phyloP scores from a whole-genome alignment of 1,284 basidiomycete genomes.

The Ceratobasidium sp. region DNA sequence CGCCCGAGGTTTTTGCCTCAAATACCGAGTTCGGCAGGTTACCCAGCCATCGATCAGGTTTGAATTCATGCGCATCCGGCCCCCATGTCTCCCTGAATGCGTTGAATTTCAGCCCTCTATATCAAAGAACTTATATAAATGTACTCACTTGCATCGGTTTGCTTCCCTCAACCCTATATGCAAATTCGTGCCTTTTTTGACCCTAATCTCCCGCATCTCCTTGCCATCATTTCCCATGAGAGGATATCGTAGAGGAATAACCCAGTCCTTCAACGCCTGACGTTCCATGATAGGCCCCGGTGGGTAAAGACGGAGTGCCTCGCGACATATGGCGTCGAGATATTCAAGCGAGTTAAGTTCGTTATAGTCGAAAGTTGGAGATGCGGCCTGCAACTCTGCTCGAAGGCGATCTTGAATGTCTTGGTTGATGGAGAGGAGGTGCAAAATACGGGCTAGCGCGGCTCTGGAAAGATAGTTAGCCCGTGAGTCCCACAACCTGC shows the following conservation, averaged over 20 bases:
- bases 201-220: background rate
- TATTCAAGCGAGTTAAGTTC: conserved; percentile 13
- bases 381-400: background rate
- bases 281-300: conserved; percentile 18
- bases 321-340: conserved; percentile 24
- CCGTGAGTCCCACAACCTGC: no score
- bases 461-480: background rate
- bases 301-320: conserved; percentile 7
- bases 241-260: conserved; percentile 10
- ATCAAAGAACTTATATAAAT: background rate
- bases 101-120: no score
- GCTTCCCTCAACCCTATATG: background rate
- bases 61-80: conserved; percentile 22
- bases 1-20: conserved; percentile 18
- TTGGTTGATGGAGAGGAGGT: conserved; percentile 4
- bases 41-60: conserved; percentile 6
- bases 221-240: conserved; percentile 11
- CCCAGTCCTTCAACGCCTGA: background rate
- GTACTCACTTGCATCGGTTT: conserved; percentile 17
- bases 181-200: conserved; percentile 13
- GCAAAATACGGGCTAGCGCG: conserved; percentile 7
- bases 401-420: conserved; percentile 8
- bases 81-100: conserved; percentile 27
- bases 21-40: background rate
- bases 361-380: background rate